Conservation (phyloP, 805 yeast genomes). For the Monosporozyma aerobia region DNA sequence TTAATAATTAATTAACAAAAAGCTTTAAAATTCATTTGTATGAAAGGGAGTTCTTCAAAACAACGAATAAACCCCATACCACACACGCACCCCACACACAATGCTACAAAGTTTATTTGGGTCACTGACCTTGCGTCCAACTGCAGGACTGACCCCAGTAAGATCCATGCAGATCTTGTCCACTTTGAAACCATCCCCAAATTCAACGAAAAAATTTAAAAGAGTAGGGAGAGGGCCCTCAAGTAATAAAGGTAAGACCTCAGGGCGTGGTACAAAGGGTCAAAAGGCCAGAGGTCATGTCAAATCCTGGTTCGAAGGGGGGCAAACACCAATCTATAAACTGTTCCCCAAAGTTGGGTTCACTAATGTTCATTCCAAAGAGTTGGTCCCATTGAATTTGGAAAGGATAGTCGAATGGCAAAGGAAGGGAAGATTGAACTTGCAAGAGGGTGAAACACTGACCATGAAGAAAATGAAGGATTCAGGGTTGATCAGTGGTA, state of each 20-base stretch:
- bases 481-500: conserved; percentile 62
- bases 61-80: not conserved
- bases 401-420: conserved; percentile 63
- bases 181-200: conserved; percentile 46
- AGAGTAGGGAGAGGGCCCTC: conserved; percentile 96
- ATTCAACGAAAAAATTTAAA: conserved; percentile 51
- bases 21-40: not conserved
- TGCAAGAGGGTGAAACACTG: conserved; percentile 52
- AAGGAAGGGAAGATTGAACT: conserved; percentile 52
- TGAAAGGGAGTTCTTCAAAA: conserved; percentile 4
- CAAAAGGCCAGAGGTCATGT: conserved; percentile 92
- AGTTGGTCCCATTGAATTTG: conserved; percentile 53
- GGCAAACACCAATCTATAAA: conserved; percentile 87
- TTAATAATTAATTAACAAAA: no score
- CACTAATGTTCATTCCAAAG: conserved; percentile 50
- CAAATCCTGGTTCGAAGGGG: conserved; percentile 96
- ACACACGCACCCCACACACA: not conserved
- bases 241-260: conserved; percentile 84
- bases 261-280: conserved; percentile 98
- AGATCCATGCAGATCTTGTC: conserved; percentile 34
- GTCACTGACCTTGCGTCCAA: not conserved
- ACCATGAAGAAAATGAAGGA: conserved; percentile 72
- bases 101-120: not conserved
- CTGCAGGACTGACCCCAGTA: not conserved
- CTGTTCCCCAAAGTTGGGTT: conserved; percentile 85